Evolutionary conservation across 192 early-diverging fungal genomes (phyloP), one percentile per base, ranked within the genome.

Genomic region (Geranomyces variabilis): DNA sequence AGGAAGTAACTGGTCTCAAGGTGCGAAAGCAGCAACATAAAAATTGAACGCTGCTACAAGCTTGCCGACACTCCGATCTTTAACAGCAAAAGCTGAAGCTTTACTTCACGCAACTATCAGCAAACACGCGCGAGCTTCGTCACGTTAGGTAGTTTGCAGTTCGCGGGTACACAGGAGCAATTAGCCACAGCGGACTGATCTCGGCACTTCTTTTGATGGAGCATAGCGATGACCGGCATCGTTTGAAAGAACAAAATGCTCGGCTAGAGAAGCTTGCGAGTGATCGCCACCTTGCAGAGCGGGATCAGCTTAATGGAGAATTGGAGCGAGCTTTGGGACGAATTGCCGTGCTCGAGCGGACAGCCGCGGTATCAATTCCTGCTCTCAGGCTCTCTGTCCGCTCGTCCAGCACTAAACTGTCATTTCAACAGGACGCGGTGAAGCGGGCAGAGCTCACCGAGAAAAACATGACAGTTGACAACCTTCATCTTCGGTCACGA

Each of bases 391-490:
- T 41, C 29, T n/a, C 59, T 3, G 7, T 33, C 24, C 59, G 9
- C 8, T 7, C 31, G 58, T 53, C 6, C n/a, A 15, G 51, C 4
- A 53, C n/a, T 24, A 53, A 26, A 53, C 4, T 6, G 17, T 3
- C 19, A 26, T n/a, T 53, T 26, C 51, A 6, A 60, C 63, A 86
- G 84, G 85, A 87, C 30, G 67, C 75, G 4, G 24, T 67, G 0
- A 66, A 77, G 28, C 70, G 75, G 19, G 66, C 74, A 17, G 83
- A 81, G 31, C 68, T 85, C 58, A 68, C 77, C 10, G 86, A 87
- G 36, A 79, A 83, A 56, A 83, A 86, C 47, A 34, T 87, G 14
- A 75, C n/a, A 8, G 68, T 59, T 33, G 86, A 87, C 43, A 85
- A 83, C 63, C 60, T 73, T 8, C 75, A 82, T 17, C 69, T 87